phyloP scores from a whole-genome alignment of 2,329 filamentous ascomycete species.

The Pleoardoris graminearum region DNA sequence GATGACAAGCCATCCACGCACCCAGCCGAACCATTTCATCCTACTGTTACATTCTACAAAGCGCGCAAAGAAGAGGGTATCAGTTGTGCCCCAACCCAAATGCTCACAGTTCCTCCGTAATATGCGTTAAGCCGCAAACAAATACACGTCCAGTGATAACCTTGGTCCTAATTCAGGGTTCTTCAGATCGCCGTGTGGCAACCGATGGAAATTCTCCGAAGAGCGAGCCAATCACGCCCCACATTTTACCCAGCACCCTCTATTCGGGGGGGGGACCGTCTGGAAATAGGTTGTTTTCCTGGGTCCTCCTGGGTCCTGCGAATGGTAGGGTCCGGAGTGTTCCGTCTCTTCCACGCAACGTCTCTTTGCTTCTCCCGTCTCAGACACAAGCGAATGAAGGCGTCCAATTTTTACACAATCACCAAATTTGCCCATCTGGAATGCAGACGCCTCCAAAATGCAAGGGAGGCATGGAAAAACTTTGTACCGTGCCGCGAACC shows the following conservation, averaged over 20 bases:
- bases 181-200: not conserved
- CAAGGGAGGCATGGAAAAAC: conserved; percentile 3
- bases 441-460: not conserved
- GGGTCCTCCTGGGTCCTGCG: no score
- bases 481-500: conserved; percentile 1
- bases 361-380: no score
- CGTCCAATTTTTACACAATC: no score
- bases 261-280: no score
- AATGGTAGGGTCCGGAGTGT: no score
- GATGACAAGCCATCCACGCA: not conserved
- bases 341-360: no score
- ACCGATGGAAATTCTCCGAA: conserved; percentile 23
- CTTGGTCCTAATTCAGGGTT: not conserved
- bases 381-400: no score
- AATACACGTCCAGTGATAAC: not conserved
- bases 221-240: conserved; percentile 17
- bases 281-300: no score
- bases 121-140: not conserved
- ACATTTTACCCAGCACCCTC: no score
- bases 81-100: not conserved
- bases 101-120: not conserved
- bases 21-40: not conserved
- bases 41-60: conserved; percentile 7
- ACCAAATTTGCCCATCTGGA: no score
- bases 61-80: conserved; percentile 1